Percentiles rank a stretch among this genome's conserved stretches.
Evolutionary conservation across 2,329 filamentous ascomycete species (phyloP).

Genomic region (Diaporthe velutina): DNA sequence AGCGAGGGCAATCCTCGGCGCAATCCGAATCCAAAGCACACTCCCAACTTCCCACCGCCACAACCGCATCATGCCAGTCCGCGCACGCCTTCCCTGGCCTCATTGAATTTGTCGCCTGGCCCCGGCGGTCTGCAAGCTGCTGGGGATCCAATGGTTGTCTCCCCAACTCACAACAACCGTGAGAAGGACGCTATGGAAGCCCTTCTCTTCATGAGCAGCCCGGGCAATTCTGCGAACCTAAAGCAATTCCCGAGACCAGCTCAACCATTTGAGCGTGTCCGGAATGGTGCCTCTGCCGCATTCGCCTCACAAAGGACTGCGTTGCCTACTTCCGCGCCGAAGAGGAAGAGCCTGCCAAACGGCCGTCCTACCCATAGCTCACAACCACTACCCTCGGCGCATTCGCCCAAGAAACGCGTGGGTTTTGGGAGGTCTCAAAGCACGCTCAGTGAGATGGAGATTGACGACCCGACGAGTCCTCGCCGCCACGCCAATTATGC

Average conservation of each 20-base stretch:
- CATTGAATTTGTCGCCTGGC: conserved; percentile 53
- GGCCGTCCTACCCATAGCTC: conserved; percentile 53
- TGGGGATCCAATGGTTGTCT: conserved; percentile 71
- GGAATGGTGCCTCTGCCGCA: conserved; percentile 47
- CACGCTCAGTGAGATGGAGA: conserved; percentile 61
- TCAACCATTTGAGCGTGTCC: conserved; percentile 53
- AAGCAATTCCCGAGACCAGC: conserved; percentile 64
- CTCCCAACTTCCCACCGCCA: conserved; percentile 63
- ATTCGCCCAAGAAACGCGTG: conserved; percentile 57
- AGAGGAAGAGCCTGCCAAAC: conserved; percentile 64
- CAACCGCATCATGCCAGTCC: conserved; percentile 55
- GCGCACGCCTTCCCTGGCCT: conserved; percentile 54
- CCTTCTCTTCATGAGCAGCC: conserved; percentile 84
- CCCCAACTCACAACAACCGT: conserved; percentile 76
- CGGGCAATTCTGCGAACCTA: conserved; percentile 76
- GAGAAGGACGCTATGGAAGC: conserved; percentile 88
- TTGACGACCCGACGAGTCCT: conserved; percentile 53
- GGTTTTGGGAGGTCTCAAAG: conserved; percentile 62
- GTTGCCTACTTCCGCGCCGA: conserved; percentile 61
- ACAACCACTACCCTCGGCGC: conserved; percentile 45
- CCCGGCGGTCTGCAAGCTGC: conserved; percentile 52
- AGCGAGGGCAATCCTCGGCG: conserved; percentile 60
- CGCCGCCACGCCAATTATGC: conserved; percentile 45
- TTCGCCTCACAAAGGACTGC: conserved; percentile 51
- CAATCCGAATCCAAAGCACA: conserved; percentile 63